These are phyloP conservation scores for Gentiana straminea DNA, from an alignment of 257 asterid genomes.

Conservation along the genomic window DNA sequence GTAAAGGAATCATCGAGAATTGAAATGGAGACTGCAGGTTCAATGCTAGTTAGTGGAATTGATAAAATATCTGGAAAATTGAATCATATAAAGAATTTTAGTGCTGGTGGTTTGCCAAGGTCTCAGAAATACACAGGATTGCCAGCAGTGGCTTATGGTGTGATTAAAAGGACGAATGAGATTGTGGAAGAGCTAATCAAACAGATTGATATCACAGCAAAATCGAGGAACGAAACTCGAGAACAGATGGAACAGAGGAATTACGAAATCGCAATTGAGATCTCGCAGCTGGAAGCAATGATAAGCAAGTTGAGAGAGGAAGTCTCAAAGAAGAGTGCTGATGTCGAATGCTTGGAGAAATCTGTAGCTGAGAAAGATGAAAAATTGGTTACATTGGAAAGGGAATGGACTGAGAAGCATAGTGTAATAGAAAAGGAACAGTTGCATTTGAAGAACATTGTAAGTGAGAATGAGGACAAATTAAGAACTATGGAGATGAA, in stretches of 20 bases:
- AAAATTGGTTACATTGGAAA: constrained; percentile 35
- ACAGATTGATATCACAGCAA: constrained; percentile 54
- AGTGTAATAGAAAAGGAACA: constrained; percentile 46
- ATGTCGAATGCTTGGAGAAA: constrained; percentile 38
- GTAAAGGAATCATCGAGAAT: constrained; percentile 44
- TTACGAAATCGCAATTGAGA: constrained; percentile 96
- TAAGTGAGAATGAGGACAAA: constrained; percentile 39
- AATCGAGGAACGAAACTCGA: constrained; percentile 70
- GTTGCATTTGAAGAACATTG: constrained; percentile 36
- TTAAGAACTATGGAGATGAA: constrained; percentile 24
- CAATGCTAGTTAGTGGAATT: constrained; percentile 83
- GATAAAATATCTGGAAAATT: constrained; percentile 88
- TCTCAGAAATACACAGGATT: constrained; percentile 82
- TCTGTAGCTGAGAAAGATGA: constrained; percentile 42
- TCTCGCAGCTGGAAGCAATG: constrained; percentile 78
- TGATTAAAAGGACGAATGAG: constrained; percentile 85
- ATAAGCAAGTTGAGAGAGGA: constrained; percentile 79
- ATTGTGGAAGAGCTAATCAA: constrained; percentile 79
- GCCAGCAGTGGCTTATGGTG: constrained; percentile 88
- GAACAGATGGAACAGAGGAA: constrained; percentile 82
- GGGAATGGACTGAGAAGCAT: constrained; percentile 40
- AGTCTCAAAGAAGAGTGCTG: constrained; percentile 37
- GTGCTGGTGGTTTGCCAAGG: constrained; percentile 67
- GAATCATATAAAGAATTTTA: constrained; percentile 59
- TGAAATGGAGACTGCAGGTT: constrained; percentile 78